Percentiles rank a stretch among this genome's conserved stretches.
Conservation (phyloP, 805 yeast genomes). For the Starmerella tilneyi region DNA sequence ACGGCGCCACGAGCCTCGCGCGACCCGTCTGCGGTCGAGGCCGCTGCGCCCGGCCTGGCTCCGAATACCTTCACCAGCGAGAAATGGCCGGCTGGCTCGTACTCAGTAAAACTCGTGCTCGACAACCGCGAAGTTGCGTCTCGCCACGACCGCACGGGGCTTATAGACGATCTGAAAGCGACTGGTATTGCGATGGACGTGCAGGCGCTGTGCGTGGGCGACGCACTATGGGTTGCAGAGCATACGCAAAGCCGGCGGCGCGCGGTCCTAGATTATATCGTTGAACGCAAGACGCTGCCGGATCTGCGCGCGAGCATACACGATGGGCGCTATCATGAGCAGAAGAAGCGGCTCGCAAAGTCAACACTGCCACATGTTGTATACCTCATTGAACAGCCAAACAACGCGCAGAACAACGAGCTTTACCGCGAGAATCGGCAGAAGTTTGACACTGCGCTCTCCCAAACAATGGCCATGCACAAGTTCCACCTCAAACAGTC, state of each 20-base stretch:
- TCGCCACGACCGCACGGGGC: slow-evolving; percentile 56
- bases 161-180: slow-evolving; percentile 43
- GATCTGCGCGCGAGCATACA: slow-evolving; percentile 72
- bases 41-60: neutral
- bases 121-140: slow-evolving; percentile 80
- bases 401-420: slow-evolving; percentile 19
- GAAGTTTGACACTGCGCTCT: slow-evolving; percentile 65
- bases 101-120: slow-evolving; percentile 49
- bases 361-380: slow-evolving; percentile 58
- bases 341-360: slow-evolving; percentile 61
- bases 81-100: slow-evolving; percentile 54
- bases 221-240: slow-evolving; percentile 78
- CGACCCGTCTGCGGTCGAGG: neutral
- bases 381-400: slow-evolving; percentile 66
- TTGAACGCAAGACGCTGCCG: slow-evolving; percentile 82
- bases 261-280: slow-evolving; percentile 67
- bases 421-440: slow-evolving; percentile 33
- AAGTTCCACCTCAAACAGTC: slow-evolving; percentile 61
- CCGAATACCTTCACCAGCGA: slow-evolving; percentile 10
- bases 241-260: slow-evolving; percentile 47
- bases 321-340: slow-evolving; percentile 86
- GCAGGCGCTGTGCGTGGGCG: slow-evolving; percentile 67
- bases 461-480: slow-evolving; percentile 55
- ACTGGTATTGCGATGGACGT: slow-evolving; percentile 44
- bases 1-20: neutral